Percentiles rank a stretch among this genome's conserved stretches.
Conservation (phyloP, 768 basidiomycete genomes). For the Suillus spraguei region DNA sequence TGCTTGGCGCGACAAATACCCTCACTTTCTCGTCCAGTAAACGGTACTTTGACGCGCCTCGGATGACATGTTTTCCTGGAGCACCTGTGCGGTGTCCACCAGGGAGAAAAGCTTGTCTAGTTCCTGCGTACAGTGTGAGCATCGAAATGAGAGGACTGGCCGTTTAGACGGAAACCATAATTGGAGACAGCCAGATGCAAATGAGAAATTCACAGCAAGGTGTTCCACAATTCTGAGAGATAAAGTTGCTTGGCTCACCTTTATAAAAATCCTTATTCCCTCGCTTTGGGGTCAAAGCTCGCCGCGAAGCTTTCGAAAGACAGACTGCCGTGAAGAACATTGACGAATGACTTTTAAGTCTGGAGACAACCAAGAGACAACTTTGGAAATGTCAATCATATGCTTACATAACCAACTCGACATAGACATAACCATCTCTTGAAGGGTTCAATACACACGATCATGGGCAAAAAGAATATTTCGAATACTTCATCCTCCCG, state of each 20-base stretch:
- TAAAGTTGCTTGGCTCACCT: conserved; percentile 49
- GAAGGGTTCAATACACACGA: too few species aligned
- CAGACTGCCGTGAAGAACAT: conserved; percentile 75
- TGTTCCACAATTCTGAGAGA: neutral
- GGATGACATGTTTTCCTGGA: conserved; percentile 80
- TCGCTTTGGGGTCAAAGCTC: conserved; percentile 80
- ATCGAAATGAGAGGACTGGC: neutral
- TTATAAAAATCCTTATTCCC: conserved; percentile 98
- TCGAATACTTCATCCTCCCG: conserved; percentile 2
- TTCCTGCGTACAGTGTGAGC: conserved; percentile 52
- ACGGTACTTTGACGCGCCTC: conserved; percentile 79
- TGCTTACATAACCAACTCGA: conserved; percentile 1
- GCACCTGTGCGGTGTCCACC: conserved; percentile 88
- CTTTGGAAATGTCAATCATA: neutral
- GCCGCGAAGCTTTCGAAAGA: conserved; percentile 82
- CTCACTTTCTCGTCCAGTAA: conserved; percentile 83
- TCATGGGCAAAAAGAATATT: conserved; percentile 14
- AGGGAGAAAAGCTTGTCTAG: conserved; percentile 79
- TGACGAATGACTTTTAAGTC: neutral
- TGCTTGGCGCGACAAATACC: conserved; percentile 79
- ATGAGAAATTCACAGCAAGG: neutral
- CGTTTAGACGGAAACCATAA: conserved; percentile 1
- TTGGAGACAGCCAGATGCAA: neutral
- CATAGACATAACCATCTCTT: too few species aligned
- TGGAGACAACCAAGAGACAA: neutral